Conservation (phyloP, 768 basidiomycete genomes). For the Leucosporidium scottii region DNA sequence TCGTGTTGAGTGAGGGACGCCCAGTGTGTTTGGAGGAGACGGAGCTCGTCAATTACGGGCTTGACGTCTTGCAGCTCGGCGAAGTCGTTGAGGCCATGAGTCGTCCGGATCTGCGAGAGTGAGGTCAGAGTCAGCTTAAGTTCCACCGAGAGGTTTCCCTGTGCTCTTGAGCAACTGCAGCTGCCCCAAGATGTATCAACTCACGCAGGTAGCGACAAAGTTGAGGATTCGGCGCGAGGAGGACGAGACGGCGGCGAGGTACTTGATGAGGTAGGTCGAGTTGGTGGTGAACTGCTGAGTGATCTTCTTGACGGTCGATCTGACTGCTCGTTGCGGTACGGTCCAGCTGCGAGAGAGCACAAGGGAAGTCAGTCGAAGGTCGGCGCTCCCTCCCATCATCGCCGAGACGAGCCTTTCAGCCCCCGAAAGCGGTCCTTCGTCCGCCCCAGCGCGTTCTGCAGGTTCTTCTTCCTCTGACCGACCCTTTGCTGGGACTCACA, state of each 20-base stretch:
- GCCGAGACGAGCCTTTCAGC: too few species aligned
- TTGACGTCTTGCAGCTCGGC: neutral
- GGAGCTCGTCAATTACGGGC: neutral
- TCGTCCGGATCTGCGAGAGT: conserved; percentile 1
- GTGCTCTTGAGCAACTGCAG: too few species aligned
- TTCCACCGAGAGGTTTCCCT: too few species aligned
- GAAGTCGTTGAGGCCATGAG: conserved; percentile 7
- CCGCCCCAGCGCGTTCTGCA: too few species aligned
- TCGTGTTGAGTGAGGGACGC: too few species aligned
- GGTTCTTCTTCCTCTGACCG: too few species aligned
- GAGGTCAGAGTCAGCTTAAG: too few species aligned
- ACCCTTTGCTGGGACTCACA: too few species aligned
- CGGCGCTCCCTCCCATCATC: too few species aligned
- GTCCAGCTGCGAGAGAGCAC: neutral
- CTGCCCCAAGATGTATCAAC: too few species aligned
- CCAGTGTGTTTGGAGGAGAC: neutral
- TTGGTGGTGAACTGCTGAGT: neutral
- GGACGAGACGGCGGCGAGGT: neutral
- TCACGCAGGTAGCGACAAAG: conserved; percentile 1
- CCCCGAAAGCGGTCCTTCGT: too few species aligned
- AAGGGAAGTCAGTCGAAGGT: neutral
- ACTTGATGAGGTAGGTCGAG: neutral
- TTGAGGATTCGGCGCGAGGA: conserved; percentile 6
- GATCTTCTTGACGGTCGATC: neutral
- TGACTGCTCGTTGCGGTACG: conserved; percentile 4